Conservation (phyloP, 805 yeast species). For the Teunomyces funiuensis region DNA sequence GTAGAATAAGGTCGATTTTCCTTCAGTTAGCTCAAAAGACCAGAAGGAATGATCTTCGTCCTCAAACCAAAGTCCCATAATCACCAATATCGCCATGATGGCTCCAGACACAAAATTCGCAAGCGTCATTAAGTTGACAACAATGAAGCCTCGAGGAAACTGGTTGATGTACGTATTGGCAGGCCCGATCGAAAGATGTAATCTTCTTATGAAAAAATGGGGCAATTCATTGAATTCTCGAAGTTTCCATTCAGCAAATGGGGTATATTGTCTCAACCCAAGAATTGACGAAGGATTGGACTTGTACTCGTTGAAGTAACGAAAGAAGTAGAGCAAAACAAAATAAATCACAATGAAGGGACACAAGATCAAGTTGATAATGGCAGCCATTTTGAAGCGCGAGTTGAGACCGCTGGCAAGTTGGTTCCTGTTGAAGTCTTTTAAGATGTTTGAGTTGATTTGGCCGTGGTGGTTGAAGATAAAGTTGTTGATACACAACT, state of each 20-base stretch:
- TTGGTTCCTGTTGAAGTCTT: constrained; percentile 64
- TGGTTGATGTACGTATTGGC: constrained; percentile 85
- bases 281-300: constrained; percentile 81
- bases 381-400: constrained; percentile 84
- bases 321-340: constrained; percentile 77
- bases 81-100: constrained; percentile 73
- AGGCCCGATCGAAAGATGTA: constrained; percentile 72
- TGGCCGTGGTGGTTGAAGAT: constrained; percentile 85
- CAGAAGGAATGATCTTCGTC: constrained; percentile 79
- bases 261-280: constrained; percentile 77
- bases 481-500: constrained; percentile 82
- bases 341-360: constrained; percentile 87
- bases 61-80: constrained; percentile 69
- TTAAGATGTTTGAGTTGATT: constrained; percentile 66
- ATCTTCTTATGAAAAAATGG: constrained; percentile 79
- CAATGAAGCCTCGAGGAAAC: constrained; percentile 74
- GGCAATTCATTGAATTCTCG: constrained; percentile 92
- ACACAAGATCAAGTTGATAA: constrained; percentile 75
- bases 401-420: constrained; percentile 69
- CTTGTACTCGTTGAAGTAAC: constrained; percentile 90
- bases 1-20: constrained; percentile 80
- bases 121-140: constrained; percentile 37
- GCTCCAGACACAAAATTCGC: constrained; percentile 77
- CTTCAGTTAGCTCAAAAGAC: constrained; percentile 82
- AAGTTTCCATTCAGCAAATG: constrained; percentile 92